Evolutionary conservation across 2,329 filamentous ascomycete genomes (phyloP).

Genomic region (Venturia asperata): DNA sequence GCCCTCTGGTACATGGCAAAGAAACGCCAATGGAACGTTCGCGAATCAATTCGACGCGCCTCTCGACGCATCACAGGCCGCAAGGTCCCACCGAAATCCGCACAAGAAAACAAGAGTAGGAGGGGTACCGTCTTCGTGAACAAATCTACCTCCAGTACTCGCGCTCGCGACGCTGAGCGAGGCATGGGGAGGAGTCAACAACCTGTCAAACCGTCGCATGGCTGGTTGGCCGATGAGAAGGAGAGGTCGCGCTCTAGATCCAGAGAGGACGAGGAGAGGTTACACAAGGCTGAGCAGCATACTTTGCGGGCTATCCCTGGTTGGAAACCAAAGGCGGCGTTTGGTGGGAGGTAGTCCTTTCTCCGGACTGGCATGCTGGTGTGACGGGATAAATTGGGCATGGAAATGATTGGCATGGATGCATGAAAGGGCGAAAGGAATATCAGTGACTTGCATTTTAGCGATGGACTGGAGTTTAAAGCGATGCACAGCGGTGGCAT

Average conservation of each 20-base stretch:
- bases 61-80: conserved; percentile 41
- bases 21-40: conserved; percentile 76
- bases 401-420: neutral
- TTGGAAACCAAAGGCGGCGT: conserved; percentile 4
- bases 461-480: neutral
- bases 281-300: neutral
- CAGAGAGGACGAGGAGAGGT: conserved; percentile 8
- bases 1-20: conserved; percentile 72
- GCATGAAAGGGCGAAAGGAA: neutral
- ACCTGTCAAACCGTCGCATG: neutral
- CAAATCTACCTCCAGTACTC: neutral
- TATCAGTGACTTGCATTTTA: conserved; percentile 7
- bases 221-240: conserved; percentile 18
- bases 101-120: neutral
- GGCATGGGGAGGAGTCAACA: conserved; percentile 10
- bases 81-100: conserved; percentile 6
- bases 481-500: neutral
- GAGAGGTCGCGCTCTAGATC: conserved; percentile 16
- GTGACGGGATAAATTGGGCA: neutral
- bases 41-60: conserved; percentile 63
- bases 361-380: neutral
- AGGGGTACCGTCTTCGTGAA: conserved; percentile 17
- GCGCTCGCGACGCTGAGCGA: conserved; percentile 6
- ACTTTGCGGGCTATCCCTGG: neutral
- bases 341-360: neutral